These are phyloP conservation scores for Microsporum canis DNA, from an alignment of 2,329 filamentous ascomycete species.

Conservation along the genomic window DNA sequence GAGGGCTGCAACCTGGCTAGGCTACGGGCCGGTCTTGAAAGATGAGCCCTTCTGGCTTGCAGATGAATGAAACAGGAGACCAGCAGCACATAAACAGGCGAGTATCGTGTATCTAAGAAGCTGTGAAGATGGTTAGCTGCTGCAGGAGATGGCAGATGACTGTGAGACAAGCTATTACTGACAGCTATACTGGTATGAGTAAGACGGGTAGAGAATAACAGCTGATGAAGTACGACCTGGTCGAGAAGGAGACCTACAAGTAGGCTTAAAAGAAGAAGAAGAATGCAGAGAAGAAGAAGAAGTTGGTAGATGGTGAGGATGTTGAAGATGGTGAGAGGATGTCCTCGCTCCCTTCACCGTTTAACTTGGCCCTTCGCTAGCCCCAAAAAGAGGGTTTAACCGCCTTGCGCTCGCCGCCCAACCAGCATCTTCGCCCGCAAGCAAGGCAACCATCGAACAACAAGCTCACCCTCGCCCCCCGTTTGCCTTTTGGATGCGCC, in stretches of 20 bases:
- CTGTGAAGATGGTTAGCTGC: neutral
- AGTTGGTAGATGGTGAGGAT: neutral
- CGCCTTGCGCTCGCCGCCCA: neutral
- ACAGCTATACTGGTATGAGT: neutral
- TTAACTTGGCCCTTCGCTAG: neutral
- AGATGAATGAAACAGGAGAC: neutral
- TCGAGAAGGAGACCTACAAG: no score
- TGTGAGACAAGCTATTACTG: neutral
- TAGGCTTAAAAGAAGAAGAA: neutral
- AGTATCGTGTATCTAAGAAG: neutral
- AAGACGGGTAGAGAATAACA: neutral
- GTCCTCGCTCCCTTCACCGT: neutral
- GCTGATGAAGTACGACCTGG: no score
- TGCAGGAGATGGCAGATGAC: neutral
- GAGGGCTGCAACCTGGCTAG: neutral
- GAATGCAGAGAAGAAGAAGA: conserved; percentile 4
- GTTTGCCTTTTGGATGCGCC: neutral
- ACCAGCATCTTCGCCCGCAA: neutral
- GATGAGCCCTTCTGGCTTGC: neutral
- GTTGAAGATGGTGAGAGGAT: conserved; percentile 8
- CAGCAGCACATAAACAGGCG: neutral
- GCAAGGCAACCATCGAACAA: neutral
- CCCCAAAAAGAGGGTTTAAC: conserved; percentile 1
- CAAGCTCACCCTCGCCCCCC: neutral
- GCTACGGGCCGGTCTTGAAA: neutral